Conservation (phyloP, 2,329 filamentous ascomycete species). For the Exophiala dermatitidis region DNA sequence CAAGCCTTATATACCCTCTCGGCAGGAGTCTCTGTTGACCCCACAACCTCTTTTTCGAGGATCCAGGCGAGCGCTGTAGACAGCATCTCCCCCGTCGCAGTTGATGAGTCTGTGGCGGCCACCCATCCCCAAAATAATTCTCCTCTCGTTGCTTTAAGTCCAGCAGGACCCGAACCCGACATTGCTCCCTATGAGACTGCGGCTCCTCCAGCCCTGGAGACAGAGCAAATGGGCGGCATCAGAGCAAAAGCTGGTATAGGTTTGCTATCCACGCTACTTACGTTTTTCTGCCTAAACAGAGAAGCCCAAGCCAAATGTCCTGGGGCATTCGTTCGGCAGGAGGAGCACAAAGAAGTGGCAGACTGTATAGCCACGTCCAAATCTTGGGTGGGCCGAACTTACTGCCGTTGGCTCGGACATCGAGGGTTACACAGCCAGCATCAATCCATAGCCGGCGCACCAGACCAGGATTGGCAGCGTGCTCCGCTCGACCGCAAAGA, state of each 20-base stretch:
- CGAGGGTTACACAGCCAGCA: conserved; percentile 8
- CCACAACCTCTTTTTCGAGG: conserved; percentile 3
- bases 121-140: not conserved
- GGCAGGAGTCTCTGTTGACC: conserved; percentile 6
- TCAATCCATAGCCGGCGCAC: conserved; percentile 28
- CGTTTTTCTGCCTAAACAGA: conserved; percentile 39
- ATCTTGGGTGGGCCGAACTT: conserved; percentile 66
- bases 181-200: conserved; percentile 15
- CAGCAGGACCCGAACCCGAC: not conserved
- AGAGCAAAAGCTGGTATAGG: conserved; percentile 37
- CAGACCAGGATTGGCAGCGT: conserved; percentile 32
- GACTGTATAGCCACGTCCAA: conserved; percentile 65
- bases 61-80: conserved; percentile 8
- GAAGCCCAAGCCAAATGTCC: no score
- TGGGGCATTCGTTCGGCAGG: no score
- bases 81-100: not conserved
- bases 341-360: conserved; percentile 56
- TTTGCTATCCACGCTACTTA: conserved; percentile 37
- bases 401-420: conserved; percentile 65
- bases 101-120: conserved; percentile 3
- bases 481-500: conserved; percentile 43
- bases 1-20: conserved; percentile 18
- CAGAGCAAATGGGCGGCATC: conserved; percentile 36
- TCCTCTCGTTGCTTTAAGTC: conserved; percentile 4
- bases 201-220: conserved; percentile 10